Evolutionary conservation across 1,284 basidiomycete species (phyloP).

Genomic region (Abortiporus biennis): DNA sequence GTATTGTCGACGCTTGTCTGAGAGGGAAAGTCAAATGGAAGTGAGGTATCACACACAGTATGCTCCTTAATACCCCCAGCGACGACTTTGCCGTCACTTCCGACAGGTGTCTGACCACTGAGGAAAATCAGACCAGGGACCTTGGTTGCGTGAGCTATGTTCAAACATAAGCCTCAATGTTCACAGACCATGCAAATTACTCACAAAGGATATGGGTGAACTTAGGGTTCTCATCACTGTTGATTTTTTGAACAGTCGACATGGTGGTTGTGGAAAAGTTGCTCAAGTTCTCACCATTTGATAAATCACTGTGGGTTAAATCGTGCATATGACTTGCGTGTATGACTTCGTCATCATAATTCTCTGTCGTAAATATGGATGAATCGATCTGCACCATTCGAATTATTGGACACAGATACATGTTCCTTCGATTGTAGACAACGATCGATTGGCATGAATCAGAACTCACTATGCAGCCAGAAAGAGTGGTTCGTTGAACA

Average conservation of each 20-base stretch:
- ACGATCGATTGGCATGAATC: too few relatives aligned
- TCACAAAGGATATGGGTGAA: slow-evolving; percentile 44
- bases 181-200: slow-evolving; percentile 14
- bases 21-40: neutral
- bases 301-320: too few relatives aligned
- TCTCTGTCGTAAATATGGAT: too few relatives aligned
- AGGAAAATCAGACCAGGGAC: slow-evolving; percentile 51
- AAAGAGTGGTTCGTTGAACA: too few relatives aligned
- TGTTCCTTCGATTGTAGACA: too few relatives aligned
- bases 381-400: too few relatives aligned
- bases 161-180: neutral
- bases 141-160: slow-evolving; percentile 48
- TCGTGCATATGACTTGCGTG: too few relatives aligned
- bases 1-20: slow-evolving; percentile 1
- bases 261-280: slow-evolving; percentile 23
- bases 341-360: too few relatives aligned
- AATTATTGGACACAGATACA: too few relatives aligned
- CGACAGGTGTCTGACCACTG: slow-evolving; percentile 51
- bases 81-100: slow-evolving; percentile 39
- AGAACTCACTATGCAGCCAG: too few relatives aligned
- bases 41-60: slow-evolving; percentile 33
- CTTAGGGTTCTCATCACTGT: slow-evolving; percentile 35
- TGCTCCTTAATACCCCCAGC: slow-evolving; percentile 51
- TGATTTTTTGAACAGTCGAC: slow-evolving; percentile 43
- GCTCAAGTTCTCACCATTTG: too few relatives aligned